These are phyloP conservation scores for Ustilago xerochloae DNA, from an alignment of 1,284 basidiomycete species.

Conservation along the genomic window DNA sequence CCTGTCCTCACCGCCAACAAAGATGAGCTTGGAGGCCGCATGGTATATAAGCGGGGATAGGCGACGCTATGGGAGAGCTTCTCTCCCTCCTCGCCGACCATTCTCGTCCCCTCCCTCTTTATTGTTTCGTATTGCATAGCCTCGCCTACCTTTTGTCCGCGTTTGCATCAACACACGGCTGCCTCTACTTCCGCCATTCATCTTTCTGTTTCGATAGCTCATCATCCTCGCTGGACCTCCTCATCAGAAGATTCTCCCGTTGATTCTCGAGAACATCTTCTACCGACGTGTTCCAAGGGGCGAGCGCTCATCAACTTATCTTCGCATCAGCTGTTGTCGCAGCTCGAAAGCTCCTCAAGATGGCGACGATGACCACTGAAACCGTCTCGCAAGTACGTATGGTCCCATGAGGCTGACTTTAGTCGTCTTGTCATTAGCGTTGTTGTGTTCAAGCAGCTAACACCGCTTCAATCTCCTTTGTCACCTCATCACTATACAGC, in stretches of 20 bases:
- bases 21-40: not conserved
- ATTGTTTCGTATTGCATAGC: not conserved
- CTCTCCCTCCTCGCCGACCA: not conserved
- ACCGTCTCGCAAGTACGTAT: conserved; percentile 28
- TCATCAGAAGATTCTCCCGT: no score
- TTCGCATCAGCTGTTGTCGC: no score
- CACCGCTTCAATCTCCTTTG: not conserved
- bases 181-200: not conserved
- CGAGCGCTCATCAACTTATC: no score
- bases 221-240: no score
- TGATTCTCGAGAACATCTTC: no score
- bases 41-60: not conserved
- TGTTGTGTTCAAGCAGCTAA: no score
- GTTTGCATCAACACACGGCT: no score
- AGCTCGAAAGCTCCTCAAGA: not conserved
- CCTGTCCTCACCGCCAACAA: not conserved
- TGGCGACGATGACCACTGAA: conserved; percentile 21
- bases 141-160: not conserved
- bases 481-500: conserved; percentile 14
- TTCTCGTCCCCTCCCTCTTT: not conserved
- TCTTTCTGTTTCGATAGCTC: not conserved
- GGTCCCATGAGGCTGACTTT: not conserved
- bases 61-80: not conserved
- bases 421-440: no score
- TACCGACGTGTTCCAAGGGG: no score